These are phyloP conservation scores for Periconia sp. DNA, from an alignment of 2,329 filamentous ascomycete species.

Conservation along the genomic window DNA sequence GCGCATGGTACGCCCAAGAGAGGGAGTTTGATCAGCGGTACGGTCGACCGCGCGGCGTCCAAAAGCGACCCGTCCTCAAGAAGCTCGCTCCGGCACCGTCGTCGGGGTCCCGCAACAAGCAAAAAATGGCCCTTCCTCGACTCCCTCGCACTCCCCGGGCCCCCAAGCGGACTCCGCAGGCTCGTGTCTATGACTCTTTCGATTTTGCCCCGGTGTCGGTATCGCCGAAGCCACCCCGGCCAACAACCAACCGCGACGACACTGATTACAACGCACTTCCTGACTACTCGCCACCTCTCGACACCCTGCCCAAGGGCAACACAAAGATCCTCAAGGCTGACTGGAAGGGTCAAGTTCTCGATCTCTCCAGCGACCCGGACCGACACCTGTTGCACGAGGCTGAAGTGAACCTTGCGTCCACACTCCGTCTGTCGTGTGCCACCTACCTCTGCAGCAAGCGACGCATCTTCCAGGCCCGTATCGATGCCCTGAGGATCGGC, in stretches of 20 bases:
- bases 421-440: slow-evolving; percentile 81
- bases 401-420: slow-evolving; percentile 77
- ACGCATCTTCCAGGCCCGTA: slow-evolving; percentile 81
- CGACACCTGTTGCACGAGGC: slow-evolving; percentile 75
- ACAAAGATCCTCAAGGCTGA: slow-evolving; percentile 79
- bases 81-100: slow-evolving; percentile 47
- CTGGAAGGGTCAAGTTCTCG: slow-evolving; percentile 82
- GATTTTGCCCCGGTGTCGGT: slow-evolving; percentile 36
- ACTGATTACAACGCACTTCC: slow-evolving; percentile 76
- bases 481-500: slow-evolving; percentile 68
- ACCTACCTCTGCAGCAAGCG: slow-evolving; percentile 93
- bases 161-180: slow-evolving; percentile 42
- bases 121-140: slow-evolving; percentile 41
- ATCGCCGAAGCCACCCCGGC: slow-evolving; percentile 46
- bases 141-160: slow-evolving; percentile 40
- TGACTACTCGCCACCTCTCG: slow-evolving; percentile 74
- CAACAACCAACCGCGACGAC: slow-evolving; percentile 74
- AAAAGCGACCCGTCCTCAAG: slow-evolving; percentile 44
- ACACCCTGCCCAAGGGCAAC: slow-evolving; percentile 67
- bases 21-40: slow-evolving; percentile 58
- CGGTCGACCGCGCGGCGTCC: slow-evolving; percentile 50
- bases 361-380: slow-evolving; percentile 70
- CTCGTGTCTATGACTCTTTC: slow-evolving; percentile 40
- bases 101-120: slow-evolving; percentile 30
- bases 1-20: slow-evolving; percentile 50